Evolutionary conservation across 2,329 filamentous ascomycete genomes (phyloP).

Genomic region (Penicillium sp.): DNA sequence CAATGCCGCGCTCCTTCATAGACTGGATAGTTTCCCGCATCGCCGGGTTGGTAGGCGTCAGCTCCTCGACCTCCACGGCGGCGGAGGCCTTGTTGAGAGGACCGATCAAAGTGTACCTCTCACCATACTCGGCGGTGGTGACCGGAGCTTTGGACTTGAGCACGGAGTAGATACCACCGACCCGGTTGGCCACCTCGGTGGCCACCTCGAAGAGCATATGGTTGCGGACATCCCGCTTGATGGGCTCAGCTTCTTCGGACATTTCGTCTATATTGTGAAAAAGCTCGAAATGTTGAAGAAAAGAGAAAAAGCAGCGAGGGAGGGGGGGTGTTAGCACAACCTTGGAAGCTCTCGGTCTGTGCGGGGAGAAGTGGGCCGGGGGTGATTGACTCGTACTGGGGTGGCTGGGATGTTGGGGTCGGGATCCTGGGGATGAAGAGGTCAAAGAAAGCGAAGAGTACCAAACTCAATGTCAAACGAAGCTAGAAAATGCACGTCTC

Average conservation of each 20-base stretch:
- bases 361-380: slow-evolving; percentile 20
- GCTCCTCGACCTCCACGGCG: slow-evolving; percentile 94
- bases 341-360: slow-evolving; percentile 26
- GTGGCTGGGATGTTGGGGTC: slow-evolving; percentile 1
- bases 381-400: slow-evolving; percentile 3
- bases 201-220: slow-evolving; percentile 96
- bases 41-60: slow-evolving; percentile 79
- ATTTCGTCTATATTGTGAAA: slow-evolving; percentile 68
- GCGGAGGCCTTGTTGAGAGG: slow-evolving; percentile 91
- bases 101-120: slow-evolving; percentile 91
- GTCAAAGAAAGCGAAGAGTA: neutral
- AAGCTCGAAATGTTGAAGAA: slow-evolving; percentile 1
- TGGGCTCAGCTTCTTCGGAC: slow-evolving; percentile 64
- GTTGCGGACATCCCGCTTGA: slow-evolving; percentile 77
- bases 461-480: neutral
- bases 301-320: slow-evolving; percentile 8
- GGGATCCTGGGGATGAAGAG: neutral
- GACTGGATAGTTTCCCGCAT: slow-evolving; percentile 81
- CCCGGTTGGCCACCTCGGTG: slow-evolving; percentile 96
- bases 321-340: slow-evolving; percentile 9
- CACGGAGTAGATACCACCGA: slow-evolving; percentile 98
- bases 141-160: slow-evolving; percentile 98
- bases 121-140: slow-evolving; percentile 97
- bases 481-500: neutral
- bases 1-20: slow-evolving; percentile 90